Base-by-base conservation (phyloP, 1,139 yeast species). In the Spathaspora sp. region DNA sequence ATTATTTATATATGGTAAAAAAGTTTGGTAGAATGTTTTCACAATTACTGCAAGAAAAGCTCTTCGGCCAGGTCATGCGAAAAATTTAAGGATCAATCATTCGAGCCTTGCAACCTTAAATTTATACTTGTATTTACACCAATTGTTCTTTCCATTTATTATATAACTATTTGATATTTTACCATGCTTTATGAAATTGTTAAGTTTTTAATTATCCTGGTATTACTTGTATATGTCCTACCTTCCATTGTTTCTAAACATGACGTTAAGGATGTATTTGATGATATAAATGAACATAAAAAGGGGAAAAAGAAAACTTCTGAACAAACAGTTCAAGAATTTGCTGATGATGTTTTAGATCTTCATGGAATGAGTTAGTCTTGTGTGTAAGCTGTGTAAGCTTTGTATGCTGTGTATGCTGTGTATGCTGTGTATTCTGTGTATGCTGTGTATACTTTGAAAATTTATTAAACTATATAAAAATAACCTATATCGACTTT, bases 281-380 rank as follows among this genome's bases (percentile, higher is more conserved):
- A 34, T 17, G 38, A 34, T 17, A 34, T 34, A 13, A 13, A 29
- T 7, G 34, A 29, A 17, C 38, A 34, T 2, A 3, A 34, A 16
- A 31, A 31, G 36, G 10, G 15, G 3, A 7, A 23, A 15, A 34
- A 34, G 13, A 17, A 10, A 8, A 9, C 38, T 17, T 15, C 20
- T 3, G 7, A 29, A 29, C 34, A 29, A 29, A 29, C 38, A 5
- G 13, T 16, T 34, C 20, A 34, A 17, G 38, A 34, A 34, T 34
- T 34, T 34, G 38, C 38, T 17, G 38, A 34, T 17, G 38, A 34
- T 34, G 38, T 34, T 10, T 34, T 34, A 10, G 38, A 34, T 10
- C 38, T 34, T 34, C 38, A 34, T 17, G 38, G 38, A 16, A 34
- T 34, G 38, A 20, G 23, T 20, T 20, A 20, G 23, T 20, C 4